Evolutionary conservation across 768 basidiomycete species (phyloP), one percentile per base, ranked within the genome.

Genomic region (Boletus subcaerulescens): DNA sequence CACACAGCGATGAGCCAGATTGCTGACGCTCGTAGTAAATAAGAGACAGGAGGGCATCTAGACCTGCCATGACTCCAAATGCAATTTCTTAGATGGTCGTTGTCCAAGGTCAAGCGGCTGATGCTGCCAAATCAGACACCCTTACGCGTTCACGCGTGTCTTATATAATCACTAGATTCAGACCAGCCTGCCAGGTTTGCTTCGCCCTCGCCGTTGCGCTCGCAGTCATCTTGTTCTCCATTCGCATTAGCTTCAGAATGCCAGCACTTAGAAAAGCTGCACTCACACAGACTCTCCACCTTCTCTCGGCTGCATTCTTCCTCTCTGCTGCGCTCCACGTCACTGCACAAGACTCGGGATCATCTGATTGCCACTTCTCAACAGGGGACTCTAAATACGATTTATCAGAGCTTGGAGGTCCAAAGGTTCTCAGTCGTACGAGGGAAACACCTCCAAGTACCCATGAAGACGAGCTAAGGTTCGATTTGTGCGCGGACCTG

Each of bases 11-110:
- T 3, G 89, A 91, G 22, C 89, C 89, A 53, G 72, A 59, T 65
- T 91, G 80, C 69, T 93, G 91, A 57, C 69, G 80, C 66, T 93
- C 90, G 69, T 91, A 89, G 67, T 92, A 92, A 53, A 93, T 87
- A 11, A 78, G 65, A 9, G 75, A 66, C 13, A 75, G 60, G 11
- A 92, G 76, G 29, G 60, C 62, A 60, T 87, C 81, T 36, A 87
- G 73, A 47, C 79, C 77, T 29, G 84, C 76, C 86, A 89, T 89
- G 50, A 53, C 62, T 56, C 55, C 33, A 11, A 35, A 31, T 43
- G 41, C 9, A 38, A 40, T 50, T 45, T 54, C 49, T 52, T 20
- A 20, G 57, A 47, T 48, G 55, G 60, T 64, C 45, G 60, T 38
- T 38, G 61, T 52, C 31, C 53, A 32, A 52, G 42, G 29, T 17